A percentile compares a stretch with the other conserved stretches of the same genome.
These are phyloP conservation scores for Pichia cactophila DNA, from an alignment of 1,139 yeast species.

Conservation along the genomic window DNA sequence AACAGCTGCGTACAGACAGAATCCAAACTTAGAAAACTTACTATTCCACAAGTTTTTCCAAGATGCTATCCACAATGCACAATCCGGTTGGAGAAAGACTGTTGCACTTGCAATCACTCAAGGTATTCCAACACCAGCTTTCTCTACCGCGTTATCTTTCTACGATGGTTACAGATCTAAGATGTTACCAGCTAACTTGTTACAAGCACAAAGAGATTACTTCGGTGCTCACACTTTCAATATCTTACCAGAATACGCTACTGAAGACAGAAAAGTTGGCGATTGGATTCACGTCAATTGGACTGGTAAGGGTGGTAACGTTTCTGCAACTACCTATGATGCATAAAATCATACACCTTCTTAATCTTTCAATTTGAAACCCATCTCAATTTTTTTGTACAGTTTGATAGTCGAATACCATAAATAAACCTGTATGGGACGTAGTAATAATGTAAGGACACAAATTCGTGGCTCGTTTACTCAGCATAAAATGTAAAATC, in stretches of 20 bases:
- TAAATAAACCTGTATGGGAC: too few relatives aligned
- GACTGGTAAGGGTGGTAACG: conserved; percentile 99
- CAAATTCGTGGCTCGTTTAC: too few relatives aligned
- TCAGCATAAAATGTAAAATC: too few relatives aligned
- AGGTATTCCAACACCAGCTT: conserved; percentile 98
- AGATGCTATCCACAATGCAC: conserved; percentile 87
- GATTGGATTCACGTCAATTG: conserved; percentile 93
- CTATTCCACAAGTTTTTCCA: conserved; percentile 93
- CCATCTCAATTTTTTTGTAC: not conserved
- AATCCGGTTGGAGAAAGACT: conserved; percentile 90
- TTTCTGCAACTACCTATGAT: conserved; percentile 88
- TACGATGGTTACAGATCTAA: conserved; percentile 98
- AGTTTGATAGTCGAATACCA: not conserved
- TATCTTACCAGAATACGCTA: conserved; percentile 82
- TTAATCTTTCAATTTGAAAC: too few relatives aligned
- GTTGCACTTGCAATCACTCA: conserved; percentile 67
- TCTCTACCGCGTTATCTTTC: conserved; percentile 93
- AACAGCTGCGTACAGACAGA: conserved; percentile 90
- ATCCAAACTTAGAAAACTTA: conserved; percentile 91
- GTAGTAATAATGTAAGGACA: too few relatives aligned
- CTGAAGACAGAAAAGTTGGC: conserved; percentile 67
- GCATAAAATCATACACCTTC: conserved; percentile 46
- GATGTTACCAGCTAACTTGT: conserved; percentile 91
- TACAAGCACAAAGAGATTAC: conserved; percentile 99
- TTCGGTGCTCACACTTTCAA: conserved; percentile 99